Conservation (phyloP, 495 filamentous ascomycete genomes). For the Margaritispora aquatica region DNA sequence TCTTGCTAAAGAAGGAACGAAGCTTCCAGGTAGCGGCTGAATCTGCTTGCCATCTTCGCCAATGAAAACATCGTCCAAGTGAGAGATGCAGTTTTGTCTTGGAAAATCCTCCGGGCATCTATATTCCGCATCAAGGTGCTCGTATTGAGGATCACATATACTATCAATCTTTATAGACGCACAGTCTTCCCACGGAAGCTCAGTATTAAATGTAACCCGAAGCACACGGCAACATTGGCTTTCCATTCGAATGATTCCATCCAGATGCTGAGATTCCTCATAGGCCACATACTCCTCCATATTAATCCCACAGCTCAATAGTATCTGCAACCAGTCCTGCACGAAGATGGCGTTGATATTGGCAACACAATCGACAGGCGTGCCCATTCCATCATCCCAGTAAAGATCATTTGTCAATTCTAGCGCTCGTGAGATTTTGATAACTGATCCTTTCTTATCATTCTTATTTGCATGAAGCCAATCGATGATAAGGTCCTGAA, state of each 20-base stretch:
- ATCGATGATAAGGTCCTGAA: neutral
- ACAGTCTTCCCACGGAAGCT: neutral
- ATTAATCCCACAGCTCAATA: neutral
- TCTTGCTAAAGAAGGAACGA: neutral
- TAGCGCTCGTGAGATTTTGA: neutral
- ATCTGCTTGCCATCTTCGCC: neutral
- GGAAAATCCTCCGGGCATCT: neutral
- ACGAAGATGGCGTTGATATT: neutral
- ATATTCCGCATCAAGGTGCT: constrained; percentile 4
- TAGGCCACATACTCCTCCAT: neutral
- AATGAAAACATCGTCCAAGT: neutral
- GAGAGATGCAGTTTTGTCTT: neutral
- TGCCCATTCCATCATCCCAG: neutral
- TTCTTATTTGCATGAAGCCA: neutral
- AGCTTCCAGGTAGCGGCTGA: neutral
- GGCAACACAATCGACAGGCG: neutral
- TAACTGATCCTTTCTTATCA: neutral
- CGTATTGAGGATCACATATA: neutral
- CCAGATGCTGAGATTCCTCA: constrained; percentile 4
- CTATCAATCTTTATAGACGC: neutral
- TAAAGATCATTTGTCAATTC: constrained; percentile 5
- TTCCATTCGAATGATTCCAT: neutral
- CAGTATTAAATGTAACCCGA: neutral
- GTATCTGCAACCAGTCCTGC: neutral
- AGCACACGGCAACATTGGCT: neutral